Base-by-base conservation (phyloP, 2,329 filamentous ascomycete species). In the Botrytis tulipae region DNA sequence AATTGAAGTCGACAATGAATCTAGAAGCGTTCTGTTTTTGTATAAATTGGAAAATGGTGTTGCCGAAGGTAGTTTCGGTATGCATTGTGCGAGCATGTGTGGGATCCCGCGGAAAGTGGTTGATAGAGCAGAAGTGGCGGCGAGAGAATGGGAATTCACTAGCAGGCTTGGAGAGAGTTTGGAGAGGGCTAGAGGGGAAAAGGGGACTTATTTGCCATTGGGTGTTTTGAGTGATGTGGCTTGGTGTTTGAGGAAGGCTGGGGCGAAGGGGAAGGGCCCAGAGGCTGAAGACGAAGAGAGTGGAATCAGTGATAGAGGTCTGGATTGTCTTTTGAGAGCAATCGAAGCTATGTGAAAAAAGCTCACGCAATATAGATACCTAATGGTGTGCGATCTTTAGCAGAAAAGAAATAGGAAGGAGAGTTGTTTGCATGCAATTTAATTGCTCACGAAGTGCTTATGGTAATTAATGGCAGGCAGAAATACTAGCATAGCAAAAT, bases 1-100 rank as follows among this genome's bases (percentile, higher is more conserved):
- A 76, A 98, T 99, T 74, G 89, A 95, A 73, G 96, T 99, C 2
- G 95, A 99, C 76, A 93, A 96, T 7, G 88, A 87, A 65, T 88
- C 93, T 73, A 89, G 93, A 37, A 90, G 91, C n/a, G 91, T 99
- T n/a, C 98, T 95, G 0, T 99, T 99, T 84, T 82, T 99, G 72
- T 99, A 99, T 84, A 95, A 93, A 80, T 88, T 99, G 0, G 96
- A 98, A 82, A 89, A 93, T 22, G 96, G 96, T 2, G 94, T 98
- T 16, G 96, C 96, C 0, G 95, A 98, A 82, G 96, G 96, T 25
- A 97, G 93, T 80, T 99, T 98, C 80, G 96, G 96, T 79, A 99
- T 99, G 96, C 96, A 99, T 82, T 99, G 96, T 81, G 96, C 96
- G 1, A 92, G 94, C 74, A 99, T 99, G 96, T 99, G 96, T 79